A percentile compares a stretch with the other conserved stretches of the same genome.
Conservation (phyloP, 176 grass and related monocot genomes). For the Carex scoparia region DNA sequence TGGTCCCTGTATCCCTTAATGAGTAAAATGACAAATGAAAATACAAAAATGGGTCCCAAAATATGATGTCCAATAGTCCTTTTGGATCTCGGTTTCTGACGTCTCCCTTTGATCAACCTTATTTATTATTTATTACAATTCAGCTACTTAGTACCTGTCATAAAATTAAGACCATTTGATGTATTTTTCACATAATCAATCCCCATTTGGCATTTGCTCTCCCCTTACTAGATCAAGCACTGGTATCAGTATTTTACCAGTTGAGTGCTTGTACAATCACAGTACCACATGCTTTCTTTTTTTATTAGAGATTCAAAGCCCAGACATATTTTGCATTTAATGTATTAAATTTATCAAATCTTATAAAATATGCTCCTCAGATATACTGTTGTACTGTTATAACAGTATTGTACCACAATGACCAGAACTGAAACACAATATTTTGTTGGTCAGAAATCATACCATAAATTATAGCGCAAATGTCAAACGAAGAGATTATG, state of each 20-base stretch:
- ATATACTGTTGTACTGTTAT: not conserved
- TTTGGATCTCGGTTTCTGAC: not conserved
- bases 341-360: too few species aligned
- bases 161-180: not conserved
- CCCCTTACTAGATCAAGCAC: not conserved
- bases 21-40: not conserved
- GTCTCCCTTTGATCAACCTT: not conserved
- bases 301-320: too few species aligned
- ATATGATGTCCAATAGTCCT: slow-evolving; percentile 11
- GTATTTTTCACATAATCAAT: not conserved
- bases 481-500: not conserved
- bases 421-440: not conserved
- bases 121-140: slow-evolving; percentile 6
- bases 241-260: not conserved
- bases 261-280: not conserved
- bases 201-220: not conserved
- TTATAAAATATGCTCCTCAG: not conserved
- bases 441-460: not conserved
- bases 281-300: not conserved
- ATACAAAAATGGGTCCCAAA: slow-evolving; percentile 8
- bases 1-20: slow-evolving; percentile 9
- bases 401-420: not conserved
- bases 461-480: not conserved
- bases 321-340: too few species aligned
- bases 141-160: slow-evolving; percentile 1